Conservation (phyloP, 192 early-diverging fungal species). For the Globomyces pollinis-pini region DNA sequence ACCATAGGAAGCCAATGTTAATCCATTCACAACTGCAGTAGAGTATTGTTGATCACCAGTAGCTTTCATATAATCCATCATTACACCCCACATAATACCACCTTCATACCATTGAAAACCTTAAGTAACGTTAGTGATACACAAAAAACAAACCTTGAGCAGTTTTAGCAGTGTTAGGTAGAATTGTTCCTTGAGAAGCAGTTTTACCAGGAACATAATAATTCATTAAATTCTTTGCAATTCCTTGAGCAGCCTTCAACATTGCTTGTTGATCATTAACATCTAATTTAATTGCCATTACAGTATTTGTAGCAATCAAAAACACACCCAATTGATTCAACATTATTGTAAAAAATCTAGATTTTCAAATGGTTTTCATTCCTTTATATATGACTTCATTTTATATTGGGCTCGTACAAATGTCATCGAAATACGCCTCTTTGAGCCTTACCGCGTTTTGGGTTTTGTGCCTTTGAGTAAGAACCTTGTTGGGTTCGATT, state of each 20-base stretch:
- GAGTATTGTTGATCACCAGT: background rate
- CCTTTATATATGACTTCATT: no score
- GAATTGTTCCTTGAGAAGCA: no score
- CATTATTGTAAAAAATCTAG: no score
- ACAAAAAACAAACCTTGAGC: no score
- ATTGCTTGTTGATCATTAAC: background rate
- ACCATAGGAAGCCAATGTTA: constrained; percentile 6
- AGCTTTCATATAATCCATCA: constrained; percentile 9
- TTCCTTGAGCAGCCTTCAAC: background rate
- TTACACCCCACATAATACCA: background rate
- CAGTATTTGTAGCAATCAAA: background rate
- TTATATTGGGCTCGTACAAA: no score
- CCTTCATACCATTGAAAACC: background rate
- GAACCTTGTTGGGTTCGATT: no score
- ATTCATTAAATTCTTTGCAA: background rate
- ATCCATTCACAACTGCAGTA: background rate
- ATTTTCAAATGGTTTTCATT: no score
- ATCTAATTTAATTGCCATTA: background rate
- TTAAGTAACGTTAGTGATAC: background rate
- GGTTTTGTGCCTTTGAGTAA: no score
- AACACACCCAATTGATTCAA: background rate
- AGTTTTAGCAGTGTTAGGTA: background rate
- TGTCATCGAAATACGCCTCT: no score
- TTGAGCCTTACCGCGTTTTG: no score
- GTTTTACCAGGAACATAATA: background rate